These are phyloP conservation scores for Cantharellus anzutake DNA, from an alignment of 768 basidiomycete genomes.

Conservation along the genomic window DNA sequence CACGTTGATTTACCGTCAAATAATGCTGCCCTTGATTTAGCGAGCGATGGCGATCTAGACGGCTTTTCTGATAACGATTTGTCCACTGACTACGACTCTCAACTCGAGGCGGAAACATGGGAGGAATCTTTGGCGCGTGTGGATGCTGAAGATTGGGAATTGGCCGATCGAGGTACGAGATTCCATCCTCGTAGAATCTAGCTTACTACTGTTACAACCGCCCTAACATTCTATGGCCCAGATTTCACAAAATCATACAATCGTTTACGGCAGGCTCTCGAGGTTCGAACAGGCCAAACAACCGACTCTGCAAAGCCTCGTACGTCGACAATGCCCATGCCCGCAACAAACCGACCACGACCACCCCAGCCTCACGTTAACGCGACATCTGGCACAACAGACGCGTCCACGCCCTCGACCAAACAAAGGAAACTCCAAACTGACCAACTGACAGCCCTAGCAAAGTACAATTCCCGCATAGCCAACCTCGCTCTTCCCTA, in stretches of 20 bases:
- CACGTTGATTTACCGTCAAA: no score
- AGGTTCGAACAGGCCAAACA: constrained; percentile 41
- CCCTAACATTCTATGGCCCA: constrained; percentile 16
- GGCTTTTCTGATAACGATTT: constrained; percentile 7
- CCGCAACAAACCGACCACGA: constrained; percentile 51
- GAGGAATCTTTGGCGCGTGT: constrained; percentile 22
- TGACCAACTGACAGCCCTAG: constrained; percentile 54
- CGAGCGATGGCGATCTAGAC: not conserved
- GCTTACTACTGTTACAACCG: not conserved
- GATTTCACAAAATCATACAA: constrained; percentile 99
- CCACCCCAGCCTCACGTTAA: no score
- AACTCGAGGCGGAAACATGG: constrained; percentile 19
- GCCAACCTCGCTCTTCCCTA: constrained; percentile 62
- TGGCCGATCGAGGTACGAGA: constrained; percentile 54
- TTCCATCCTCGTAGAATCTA: not conserved
- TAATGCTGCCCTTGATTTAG: not conserved
- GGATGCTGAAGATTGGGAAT: constrained; percentile 81
- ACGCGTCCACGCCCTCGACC: not conserved
- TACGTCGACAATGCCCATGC: constrained; percentile 37
- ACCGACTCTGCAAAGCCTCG: not conserved
- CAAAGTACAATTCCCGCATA: constrained; percentile 60
- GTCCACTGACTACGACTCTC: constrained; percentile 31
- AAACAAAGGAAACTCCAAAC: constrained; percentile 19
- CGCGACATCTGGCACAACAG: no score
- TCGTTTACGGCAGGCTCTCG: constrained; percentile 78